phyloP scores from a whole-genome alignment of 352 stramenopile genomes.

The Halophytophthora polymorphica region DNA sequence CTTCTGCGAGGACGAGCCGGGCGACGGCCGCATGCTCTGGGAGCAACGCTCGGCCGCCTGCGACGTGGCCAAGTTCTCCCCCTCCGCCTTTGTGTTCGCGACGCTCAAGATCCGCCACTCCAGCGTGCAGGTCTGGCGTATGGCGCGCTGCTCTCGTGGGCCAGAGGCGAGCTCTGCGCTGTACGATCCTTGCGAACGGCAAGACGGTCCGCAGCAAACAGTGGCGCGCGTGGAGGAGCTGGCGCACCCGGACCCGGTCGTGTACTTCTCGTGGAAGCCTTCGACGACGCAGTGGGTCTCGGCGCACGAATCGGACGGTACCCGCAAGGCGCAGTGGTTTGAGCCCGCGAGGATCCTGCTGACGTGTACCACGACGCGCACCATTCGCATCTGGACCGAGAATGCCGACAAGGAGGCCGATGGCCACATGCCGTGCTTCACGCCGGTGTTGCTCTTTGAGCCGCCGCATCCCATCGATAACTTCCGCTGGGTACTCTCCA shows the following conservation, averaged over 20 bases:
- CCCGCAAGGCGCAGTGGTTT: slow-evolving; percentile 64
- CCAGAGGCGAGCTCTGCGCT: slow-evolving; percentile 15
- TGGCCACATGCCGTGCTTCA: slow-evolving; percentile 21
- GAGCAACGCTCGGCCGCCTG: slow-evolving; percentile 2
- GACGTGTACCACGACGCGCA: slow-evolving; percentile 55
- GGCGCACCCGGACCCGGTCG: slow-evolving; percentile 56
- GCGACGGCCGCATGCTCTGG: slow-evolving; percentile 23
- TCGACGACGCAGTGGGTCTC: slow-evolving; percentile 56
- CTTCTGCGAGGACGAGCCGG: slow-evolving; percentile 3
- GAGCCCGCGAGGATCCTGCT: slow-evolving; percentile 66
- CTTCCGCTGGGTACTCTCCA: slow-evolving; percentile 76
- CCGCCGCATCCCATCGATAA: slow-evolving; percentile 54
- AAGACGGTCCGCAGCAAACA: background rate
- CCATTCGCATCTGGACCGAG: slow-evolving; percentile 72
- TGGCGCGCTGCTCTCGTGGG: slow-evolving; percentile 19
- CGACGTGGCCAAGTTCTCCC: slow-evolving; percentile 77
- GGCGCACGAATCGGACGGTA: slow-evolving; percentile 50
- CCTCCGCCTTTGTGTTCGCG: slow-evolving; percentile 64
- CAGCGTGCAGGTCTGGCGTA: slow-evolving; percentile 59
- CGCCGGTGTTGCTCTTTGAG: slow-evolving; percentile 44
- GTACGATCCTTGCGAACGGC: background rate
- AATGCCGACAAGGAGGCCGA: background rate
- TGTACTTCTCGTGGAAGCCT: slow-evolving; percentile 82
- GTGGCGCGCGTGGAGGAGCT: slow-evolving; percentile 41
- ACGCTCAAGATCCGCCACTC: slow-evolving; percentile 32